Evolutionary conservation across 1,284 basidiomycete genomes (phyloP).

Genomic region (Ceratobasidium papillatum): DNA sequence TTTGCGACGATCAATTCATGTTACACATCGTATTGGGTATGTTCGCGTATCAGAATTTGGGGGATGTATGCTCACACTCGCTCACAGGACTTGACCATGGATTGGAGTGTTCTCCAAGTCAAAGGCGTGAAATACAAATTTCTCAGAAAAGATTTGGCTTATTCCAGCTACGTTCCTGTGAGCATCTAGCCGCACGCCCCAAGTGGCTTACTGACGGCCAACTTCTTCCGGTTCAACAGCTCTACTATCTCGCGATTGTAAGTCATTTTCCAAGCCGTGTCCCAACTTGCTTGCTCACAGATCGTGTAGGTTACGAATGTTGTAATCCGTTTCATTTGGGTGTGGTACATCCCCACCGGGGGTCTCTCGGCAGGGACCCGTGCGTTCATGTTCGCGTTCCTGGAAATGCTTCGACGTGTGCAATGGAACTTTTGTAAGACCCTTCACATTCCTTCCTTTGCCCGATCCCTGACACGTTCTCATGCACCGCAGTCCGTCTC

Average conservation of each 20-base stretch:
- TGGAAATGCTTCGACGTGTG: slow-evolving; percentile 84
- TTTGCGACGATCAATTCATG: slow-evolving; percentile 68
- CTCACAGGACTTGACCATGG: slow-evolving; percentile 75
- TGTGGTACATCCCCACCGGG: slow-evolving; percentile 73
- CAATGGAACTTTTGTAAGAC: slow-evolving; percentile 94
- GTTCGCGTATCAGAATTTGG: slow-evolving; percentile 27
- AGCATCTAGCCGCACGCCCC: slow-evolving; percentile 48
- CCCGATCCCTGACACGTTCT: slow-evolving; percentile 6
- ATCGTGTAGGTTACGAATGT: slow-evolving; percentile 69
- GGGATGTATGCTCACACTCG: slow-evolving; percentile 1
- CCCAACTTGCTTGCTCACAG: not conserved
- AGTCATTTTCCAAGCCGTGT: slow-evolving; percentile 43
- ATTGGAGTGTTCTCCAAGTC: slow-evolving; percentile 79
- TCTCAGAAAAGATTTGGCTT: slow-evolving; percentile 79
- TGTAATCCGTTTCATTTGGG: slow-evolving; percentile 81
- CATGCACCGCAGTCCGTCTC: slow-evolving; percentile 65
- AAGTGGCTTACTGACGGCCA: not conserved
- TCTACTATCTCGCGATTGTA: slow-evolving; percentile 80
- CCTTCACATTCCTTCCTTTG: not conserved
- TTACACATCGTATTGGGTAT: slow-evolving; percentile 83
- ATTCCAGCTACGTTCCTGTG: slow-evolving; percentile 67
- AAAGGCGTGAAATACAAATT: slow-evolving; percentile 64
- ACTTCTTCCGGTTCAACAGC: slow-evolving; percentile 55
- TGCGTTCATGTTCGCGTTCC: slow-evolving; percentile 71
- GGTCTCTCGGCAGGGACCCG: slow-evolving; percentile 64